Evolutionary conservation across 352 stramenopile species (phyloP), one percentile per base, ranked within the genome.

Genomic region (Pythium brassicae): DNA sequence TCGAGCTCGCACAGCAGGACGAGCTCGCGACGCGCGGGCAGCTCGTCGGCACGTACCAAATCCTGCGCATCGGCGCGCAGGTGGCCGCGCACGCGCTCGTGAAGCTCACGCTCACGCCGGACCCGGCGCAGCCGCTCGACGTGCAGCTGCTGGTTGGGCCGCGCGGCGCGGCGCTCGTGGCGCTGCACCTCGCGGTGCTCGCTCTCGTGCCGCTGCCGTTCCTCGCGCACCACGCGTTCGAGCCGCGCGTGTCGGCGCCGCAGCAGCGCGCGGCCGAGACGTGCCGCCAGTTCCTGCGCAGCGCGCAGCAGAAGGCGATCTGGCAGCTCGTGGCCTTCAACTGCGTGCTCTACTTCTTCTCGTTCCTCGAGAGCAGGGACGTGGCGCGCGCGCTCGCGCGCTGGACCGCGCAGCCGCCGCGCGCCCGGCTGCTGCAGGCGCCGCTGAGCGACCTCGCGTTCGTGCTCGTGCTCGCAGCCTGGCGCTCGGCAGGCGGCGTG

Each of bases 1-100:
- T 83, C 14, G 72, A 83, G 57, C 63, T 79, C 15, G 66, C 72
- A 9, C 72, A 83, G 27, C 65, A 76, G 17, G 70, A 83, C 43
- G 58, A 72, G 15, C 59, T 76, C n/a, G 26, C 51, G 1, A 22
- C 12, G 1, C 69, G 72, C n/a, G 69, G 72, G 4, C 44, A 44
- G 1, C 29, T 83, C 4, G 37, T 78, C 1, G 70, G 46, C 22
- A 53, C 55, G 26, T 83, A 83, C 68, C 59, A 74, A 34, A 53
- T 59, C 15, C 27, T 74, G 10, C 62, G 69, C 26, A 74, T 77
- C 43, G 25, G 20, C 4, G 65, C 55, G 1, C 69, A 74, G 35
- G 43, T 67, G 32, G 25, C 65, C 2, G 40, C 46, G 3, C 65
- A 76, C 37, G 19, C 54, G n/a, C 40, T 76, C 12, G 63, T 72